A percentile compares a stretch with the other conserved stretches of the same genome.
phyloP scores from a whole-genome alignment of 1,284 basidiomycete species.

The Binderoboletus segoi region DNA sequence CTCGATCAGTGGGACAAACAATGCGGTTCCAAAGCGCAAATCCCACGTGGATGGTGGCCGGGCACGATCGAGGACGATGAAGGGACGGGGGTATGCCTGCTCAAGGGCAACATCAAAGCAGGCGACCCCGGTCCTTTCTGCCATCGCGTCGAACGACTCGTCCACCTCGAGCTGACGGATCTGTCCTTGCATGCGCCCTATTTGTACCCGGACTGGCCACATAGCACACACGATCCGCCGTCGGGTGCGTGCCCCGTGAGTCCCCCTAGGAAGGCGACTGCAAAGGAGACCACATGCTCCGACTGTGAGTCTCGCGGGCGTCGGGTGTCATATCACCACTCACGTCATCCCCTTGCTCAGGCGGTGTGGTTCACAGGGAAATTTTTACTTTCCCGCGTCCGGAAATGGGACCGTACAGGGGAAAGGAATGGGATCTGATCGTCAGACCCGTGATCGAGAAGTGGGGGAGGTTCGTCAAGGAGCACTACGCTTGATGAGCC shows the following conservation, averaged over 20 bases:
- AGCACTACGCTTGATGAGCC: slow-evolving; percentile 29
- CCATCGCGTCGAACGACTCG: slow-evolving; percentile 61
- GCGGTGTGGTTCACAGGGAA: slow-evolving; percentile 66
- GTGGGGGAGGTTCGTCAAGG: slow-evolving; percentile 63
- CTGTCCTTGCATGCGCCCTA: slow-evolving; percentile 60
- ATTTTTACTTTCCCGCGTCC: slow-evolving; percentile 71
- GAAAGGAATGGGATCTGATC: slow-evolving; percentile 71
- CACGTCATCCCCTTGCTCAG: slow-evolving; percentile 33
- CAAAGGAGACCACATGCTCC: slow-evolving; percentile 27
- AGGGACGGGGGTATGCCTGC: slow-evolving; percentile 32
- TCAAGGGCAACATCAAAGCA: slow-evolving; percentile 50
- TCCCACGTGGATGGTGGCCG: slow-evolving; percentile 57
- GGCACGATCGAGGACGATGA: slow-evolving; percentile 34
- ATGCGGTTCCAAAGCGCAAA: slow-evolving; percentile 51
- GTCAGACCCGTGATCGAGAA: slow-evolving; percentile 74
- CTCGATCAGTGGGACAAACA: slow-evolving; percentile 78
- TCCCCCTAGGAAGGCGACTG: slow-evolving; percentile 11
- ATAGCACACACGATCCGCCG: slow-evolving; percentile 14
- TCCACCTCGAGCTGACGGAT: slow-evolving; percentile 77
- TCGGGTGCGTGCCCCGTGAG: background rate
- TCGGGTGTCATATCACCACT: background rate
- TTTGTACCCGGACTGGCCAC: slow-evolving; percentile 51
- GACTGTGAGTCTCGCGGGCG: slow-evolving; percentile 38
- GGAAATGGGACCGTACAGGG: slow-evolving; percentile 50
- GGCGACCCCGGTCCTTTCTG: slow-evolving; percentile 54